Base-by-base conservation (phyloP, 306 rosid genomes). In the Coriaria nepalensis region DNA sequence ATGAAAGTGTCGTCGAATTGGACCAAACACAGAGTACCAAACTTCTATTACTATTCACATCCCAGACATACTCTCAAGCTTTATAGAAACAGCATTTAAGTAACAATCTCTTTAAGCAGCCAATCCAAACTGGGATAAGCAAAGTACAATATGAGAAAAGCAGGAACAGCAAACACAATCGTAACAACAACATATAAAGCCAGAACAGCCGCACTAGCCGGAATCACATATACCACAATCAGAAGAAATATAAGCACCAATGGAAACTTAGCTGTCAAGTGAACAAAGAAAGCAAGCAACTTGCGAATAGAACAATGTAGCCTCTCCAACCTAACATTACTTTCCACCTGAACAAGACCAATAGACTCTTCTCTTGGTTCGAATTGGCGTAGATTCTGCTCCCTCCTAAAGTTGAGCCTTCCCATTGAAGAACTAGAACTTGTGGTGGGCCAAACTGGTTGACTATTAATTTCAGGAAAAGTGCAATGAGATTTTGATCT, bases 121-220 rank as follows among this genome's bases (percentile, higher is more conserved):
- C 95, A 86, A 64, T 86, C 95, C 93, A 86, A 70, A 70, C 88
- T 78, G 44, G 95, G 93, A 71, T 86, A 86, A 55, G 95, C 75
- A 50, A 86, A 86, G 83, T 78, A 86, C 80, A 86, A 45, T 47
- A 86, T 70, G 65, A 81, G 88, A 70, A 86, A 81, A 2, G 95
- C 78, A 0, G 93, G 95, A 33, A 86, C 68, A 12, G 95, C 95
- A 67, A 86, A 81, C 68, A 86, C 77, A 57, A 78, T 55, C 0
- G 93, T 86, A 64, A 81, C 72, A 34, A 86, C 77, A 60, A 81
- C 46, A 75, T 81, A 86, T 56, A 81, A 50, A 50, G 95, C 95
- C 65, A 86, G 61, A 63, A 86, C 55, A 57, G 66, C 79, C 34
- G 93, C 95, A 67, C 95, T 76, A 59, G 95, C 88, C 42, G 95